phyloP scores from a whole-genome alignment of 208 protist genomes.

The Jaenimonas drosophilae region DNA sequence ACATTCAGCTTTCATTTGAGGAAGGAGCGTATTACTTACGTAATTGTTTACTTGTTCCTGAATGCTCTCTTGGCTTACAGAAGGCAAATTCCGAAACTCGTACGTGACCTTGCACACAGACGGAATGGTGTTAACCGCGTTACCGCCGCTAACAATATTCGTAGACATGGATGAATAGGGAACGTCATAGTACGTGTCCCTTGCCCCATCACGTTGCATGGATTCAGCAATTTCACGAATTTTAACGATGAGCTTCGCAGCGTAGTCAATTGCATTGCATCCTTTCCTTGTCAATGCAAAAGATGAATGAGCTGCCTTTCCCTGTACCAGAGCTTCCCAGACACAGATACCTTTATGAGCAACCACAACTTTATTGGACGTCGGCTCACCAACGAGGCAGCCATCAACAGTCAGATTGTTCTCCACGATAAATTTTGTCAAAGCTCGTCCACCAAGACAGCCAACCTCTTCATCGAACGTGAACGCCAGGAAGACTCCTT shows the following conservation, averaged over 20 bases:
- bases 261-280: constrained; percentile 52
- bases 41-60: constrained; percentile 20
- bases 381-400: constrained; percentile 52
- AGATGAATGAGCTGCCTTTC: constrained; percentile 27
- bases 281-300: constrained; percentile 21
- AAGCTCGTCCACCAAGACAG: constrained; percentile 23
- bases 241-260: constrained; percentile 29
- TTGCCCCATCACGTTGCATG: too few relatives aligned
- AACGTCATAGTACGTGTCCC: too few relatives aligned
- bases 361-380: constrained; percentile 39
- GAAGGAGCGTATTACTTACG: constrained; percentile 21
- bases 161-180: constrained; percentile 47
- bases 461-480: constrained; percentile 39
- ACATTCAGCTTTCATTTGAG: constrained; percentile 28
- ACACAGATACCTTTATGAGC: constrained; percentile 35
- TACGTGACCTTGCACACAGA: constrained; percentile 28
- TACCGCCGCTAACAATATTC: constrained; percentile 38
- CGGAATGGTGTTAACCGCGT: constrained; percentile 40
- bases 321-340: constrained; percentile 20
- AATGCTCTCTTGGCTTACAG: constrained; percentile 14
- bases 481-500: constrained; percentile 39
- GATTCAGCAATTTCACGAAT: constrained; percentile 33
- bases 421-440: too few relatives aligned
- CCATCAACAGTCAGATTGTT: constrained; percentile 22
- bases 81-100: constrained; percentile 29